Percentiles rank a stretch among this genome's conserved stretches.
Conservation (phyloP, 2,329 filamentous ascomycete species). For the Rhytidhysteron rufulum region DNA sequence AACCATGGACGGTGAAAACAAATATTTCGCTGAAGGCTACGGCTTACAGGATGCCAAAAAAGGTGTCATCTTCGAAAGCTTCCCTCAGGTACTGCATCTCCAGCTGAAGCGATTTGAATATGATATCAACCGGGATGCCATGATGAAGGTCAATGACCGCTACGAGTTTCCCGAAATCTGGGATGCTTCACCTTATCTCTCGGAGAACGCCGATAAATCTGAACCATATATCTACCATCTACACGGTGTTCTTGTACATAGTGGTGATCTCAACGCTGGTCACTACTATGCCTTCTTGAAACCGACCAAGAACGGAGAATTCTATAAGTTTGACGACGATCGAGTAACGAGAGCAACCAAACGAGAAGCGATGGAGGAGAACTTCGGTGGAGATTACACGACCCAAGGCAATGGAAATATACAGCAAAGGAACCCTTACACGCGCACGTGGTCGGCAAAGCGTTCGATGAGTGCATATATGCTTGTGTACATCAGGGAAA, state of each 20-base stretch:
- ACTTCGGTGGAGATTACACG: slow-evolving; percentile 84
- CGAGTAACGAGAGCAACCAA: slow-evolving; percentile 91
- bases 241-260: slow-evolving; percentile 93
- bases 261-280: slow-evolving; percentile 91
- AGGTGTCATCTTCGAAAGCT: slow-evolving; percentile 93
- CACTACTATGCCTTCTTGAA: slow-evolving; percentile 98
- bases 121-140: slow-evolving; percentile 89
- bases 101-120: slow-evolving; percentile 98
- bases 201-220: slow-evolving; percentile 78
- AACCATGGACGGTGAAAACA: slow-evolving; percentile 96
- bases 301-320: slow-evolving; percentile 82
- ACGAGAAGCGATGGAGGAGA: slow-evolving; percentile 90
- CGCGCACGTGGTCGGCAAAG: slow-evolving; percentile 61
- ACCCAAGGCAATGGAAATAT: slow-evolving; percentile 54
- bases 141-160: slow-evolving; percentile 97
- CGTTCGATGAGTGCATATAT: slow-evolving; percentile 90
- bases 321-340: slow-evolving; percentile 97
- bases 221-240: slow-evolving; percentile 90
- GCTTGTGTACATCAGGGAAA: slow-evolving; percentile 94
- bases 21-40: slow-evolving; percentile 89
- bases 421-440: slow-evolving; percentile 61
- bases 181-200: slow-evolving; percentile 82
- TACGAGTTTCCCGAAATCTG: slow-evolving; percentile 85
- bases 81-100: slow-evolving; percentile 88
- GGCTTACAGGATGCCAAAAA: slow-evolving; percentile 96